Percentiles rank a stretch among this genome's conserved stretches.
Evolutionary conservation across 2,329 filamentous ascomycete genomes (phyloP).

Genomic region (Ploettnerulaceae sp.): DNA sequence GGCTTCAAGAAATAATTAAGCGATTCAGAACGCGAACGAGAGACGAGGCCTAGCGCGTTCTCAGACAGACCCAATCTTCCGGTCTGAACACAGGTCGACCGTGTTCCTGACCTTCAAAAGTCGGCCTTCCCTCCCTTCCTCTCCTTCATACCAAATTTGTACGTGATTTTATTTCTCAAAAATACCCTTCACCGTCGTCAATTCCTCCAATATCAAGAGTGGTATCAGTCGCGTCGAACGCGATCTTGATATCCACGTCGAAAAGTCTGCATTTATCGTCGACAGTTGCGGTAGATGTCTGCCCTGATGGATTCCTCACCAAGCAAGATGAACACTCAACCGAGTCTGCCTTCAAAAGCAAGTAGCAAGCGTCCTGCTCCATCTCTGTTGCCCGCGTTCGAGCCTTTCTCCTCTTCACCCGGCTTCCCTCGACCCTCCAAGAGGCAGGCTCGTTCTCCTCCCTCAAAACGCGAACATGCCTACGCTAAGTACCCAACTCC

Average conservation of each 20-base stretch:
- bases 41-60: too few species aligned
- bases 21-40: too few species aligned
- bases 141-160: slow-evolving; percentile 7
- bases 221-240: slow-evolving; percentile 20
- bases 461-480: slow-evolving; percentile 33
- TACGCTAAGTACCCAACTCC: slow-evolving; percentile 78
- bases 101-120: slow-evolving; percentile 29
- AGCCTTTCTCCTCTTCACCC: slow-evolving; percentile 74
- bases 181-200: slow-evolving; percentile 3
- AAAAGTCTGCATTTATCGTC: slow-evolving; percentile 16
- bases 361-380: slow-evolving; percentile 59
- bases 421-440: slow-evolving; percentile 64
- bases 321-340: slow-evolving; percentile 31
- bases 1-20: too few species aligned
- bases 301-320: slow-evolving; percentile 35
- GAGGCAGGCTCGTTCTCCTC: slow-evolving; percentile 53
- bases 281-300: slow-evolving; percentile 19
- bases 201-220: slow-evolving; percentile 18
- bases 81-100: slow-evolving; percentile 21
- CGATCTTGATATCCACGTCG: slow-evolving; percentile 20
- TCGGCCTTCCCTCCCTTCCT: slow-evolving; percentile 17
- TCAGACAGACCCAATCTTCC: slow-evolving; percentile 24
- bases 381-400: slow-evolving; percentile 71
- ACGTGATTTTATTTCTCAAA: slow-evolving; percentile 11
- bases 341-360: slow-evolving; percentile 32